Evolutionary conservation across 345 rosid genomes (phyloP).

Genomic region (Sisymbrium altissimum): DNA sequence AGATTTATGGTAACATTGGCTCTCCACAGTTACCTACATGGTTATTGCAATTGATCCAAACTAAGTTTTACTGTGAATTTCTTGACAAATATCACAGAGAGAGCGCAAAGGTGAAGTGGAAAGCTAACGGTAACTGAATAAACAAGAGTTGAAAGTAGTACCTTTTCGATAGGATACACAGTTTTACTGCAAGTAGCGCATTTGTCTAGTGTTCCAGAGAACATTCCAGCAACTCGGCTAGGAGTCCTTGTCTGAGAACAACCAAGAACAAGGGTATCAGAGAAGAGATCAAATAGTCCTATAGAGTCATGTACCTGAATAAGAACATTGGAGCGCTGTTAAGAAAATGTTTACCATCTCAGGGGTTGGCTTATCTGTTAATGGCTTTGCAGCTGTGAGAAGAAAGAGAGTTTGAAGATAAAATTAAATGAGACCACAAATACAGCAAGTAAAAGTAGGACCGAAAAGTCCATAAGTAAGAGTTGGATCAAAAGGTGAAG

Average conservation of each 20-base stretch:
- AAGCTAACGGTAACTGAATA: neutral
- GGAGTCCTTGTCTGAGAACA: constrained; percentile 82
- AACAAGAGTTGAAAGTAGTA: neutral
- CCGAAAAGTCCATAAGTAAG: neutral
- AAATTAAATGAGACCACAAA: constrained; percentile 6
- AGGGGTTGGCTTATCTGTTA: constrained; percentile 83
- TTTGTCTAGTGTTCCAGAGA: constrained; percentile 96
- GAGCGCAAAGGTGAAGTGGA: neutral
- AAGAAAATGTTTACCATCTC: constrained; percentile 56
- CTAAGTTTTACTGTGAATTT: neutral
- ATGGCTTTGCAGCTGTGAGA: constrained; percentile 79
- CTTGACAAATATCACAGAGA: neutral
- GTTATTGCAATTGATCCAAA: neutral
- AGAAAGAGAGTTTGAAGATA: constrained; percentile 33
- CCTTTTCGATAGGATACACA: constrained; percentile 98
- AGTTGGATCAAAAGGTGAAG: neutral
- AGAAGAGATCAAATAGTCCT: too few species aligned
- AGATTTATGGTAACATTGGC: constrained; percentile 81
- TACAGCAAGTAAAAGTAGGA: neutral
- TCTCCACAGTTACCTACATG: constrained; percentile 74
- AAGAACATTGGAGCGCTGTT: constrained; percentile 9
- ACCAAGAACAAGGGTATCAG: constrained; percentile 8
- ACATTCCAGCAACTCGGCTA: constrained; percentile 92
- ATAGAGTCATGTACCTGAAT: neutral
- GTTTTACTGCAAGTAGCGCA: constrained; percentile 97